Evolutionary conservation across 2,329 filamentous ascomycete genomes (phyloP), one percentile per base, ranked within the genome.

Genomic region (Thermothelomyces thermophilus): DNA sequence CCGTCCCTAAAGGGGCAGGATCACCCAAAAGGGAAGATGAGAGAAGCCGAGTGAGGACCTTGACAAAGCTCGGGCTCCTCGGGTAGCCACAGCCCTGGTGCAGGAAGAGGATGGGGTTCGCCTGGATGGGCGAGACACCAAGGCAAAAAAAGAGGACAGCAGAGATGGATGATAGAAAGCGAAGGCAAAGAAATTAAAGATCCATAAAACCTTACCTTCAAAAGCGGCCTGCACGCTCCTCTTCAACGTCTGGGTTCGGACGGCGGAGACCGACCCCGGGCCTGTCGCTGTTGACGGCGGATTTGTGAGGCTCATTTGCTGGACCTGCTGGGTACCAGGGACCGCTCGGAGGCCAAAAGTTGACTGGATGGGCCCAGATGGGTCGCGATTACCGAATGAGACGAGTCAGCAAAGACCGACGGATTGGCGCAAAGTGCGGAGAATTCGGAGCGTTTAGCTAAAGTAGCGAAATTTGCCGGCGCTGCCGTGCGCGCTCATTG

Each of bases 211-310:
- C 55, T 64, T 71, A 80, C 79, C 79, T 68, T 82, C 77, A 69
- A 82, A 82, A 33, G 76, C 74, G 54, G 77, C 72, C 64, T 82
- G 78, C 48, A 79, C 76, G 58, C 73, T 79, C 61, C 79, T 72
- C 68, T 82, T 83, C 48, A 80, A 65, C 24, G 68, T 69, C 59
- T 74, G 73, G 52, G 65, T 68, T 53, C 70, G 68, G 45, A 66
- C 66, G 41, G 68, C 64, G 52, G 71, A 71, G 39, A 60, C 70
- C 50, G 75, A 76, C 35, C 69, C 69, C 46, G 75, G 71, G 43
- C 71, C 73, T 59, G 73, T 74, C 31, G 73, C 67, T 56, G 64
- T 73, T 57, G 76, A 73, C 39, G 75, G 66, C 52, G 75, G 75
- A 64, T 79, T 79, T 47, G 73, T 78, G 67, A 73, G 67, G 68